Evolutionary conservation across 768 basidiomycete genomes (phyloP).

Genomic region (Suillus hirtellus): DNA sequence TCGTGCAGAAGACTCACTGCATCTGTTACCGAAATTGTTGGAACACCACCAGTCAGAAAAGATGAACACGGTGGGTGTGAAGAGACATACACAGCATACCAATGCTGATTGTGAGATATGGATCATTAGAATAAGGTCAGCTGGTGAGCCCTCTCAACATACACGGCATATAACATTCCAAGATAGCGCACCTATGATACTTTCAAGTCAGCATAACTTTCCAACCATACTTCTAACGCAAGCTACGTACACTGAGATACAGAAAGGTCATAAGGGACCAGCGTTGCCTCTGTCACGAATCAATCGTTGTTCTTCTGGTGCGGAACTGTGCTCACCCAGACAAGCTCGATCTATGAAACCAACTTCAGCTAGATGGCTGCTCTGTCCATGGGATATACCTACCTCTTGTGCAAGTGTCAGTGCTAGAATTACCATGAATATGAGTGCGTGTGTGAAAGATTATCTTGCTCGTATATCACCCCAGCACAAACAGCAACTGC

Average conservation of each 20-base stretch:
- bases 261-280: constrained; percentile 2
- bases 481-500: background rate
- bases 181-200: background rate
- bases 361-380: background rate
- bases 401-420: background rate
- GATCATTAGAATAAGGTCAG: background rate
- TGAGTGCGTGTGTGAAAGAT: background rate
- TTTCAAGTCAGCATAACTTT: background rate
- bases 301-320: background rate
- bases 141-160: background rate
- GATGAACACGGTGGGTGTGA: background rate
- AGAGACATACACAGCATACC: background rate
- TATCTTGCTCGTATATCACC: background rate
- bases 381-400: background rate
- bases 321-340: background rate
- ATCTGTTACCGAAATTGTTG: background rate
- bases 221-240: background rate
- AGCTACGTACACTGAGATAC: background rate
- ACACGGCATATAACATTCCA: background rate
- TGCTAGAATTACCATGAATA: background rate
- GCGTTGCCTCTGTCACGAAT: background rate
- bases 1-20: background rate
- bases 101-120: background rate
- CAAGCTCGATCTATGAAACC: background rate
- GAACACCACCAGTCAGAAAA: background rate